Base-by-base conservation (phyloP, 2,329 filamentous ascomycete genomes). In the Raffaelea arxii region DNA sequence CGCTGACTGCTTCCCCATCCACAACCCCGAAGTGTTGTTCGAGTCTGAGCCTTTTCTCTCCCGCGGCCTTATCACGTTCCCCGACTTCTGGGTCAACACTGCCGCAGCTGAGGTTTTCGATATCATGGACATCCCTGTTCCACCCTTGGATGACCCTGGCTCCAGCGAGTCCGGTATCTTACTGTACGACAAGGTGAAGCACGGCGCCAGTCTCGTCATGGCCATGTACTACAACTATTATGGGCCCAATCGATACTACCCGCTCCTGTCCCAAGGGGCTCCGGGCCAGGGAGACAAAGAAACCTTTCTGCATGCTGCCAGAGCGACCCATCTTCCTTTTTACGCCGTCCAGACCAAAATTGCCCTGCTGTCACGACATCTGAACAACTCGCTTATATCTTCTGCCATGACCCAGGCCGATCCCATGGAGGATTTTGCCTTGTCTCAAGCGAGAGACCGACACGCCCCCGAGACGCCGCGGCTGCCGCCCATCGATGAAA, bases 221-320 rank as follows among this genome's bases (percentile, higher is more conserved):
- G 65, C 68, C 22, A 62, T 68, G 0, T 77, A 76, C 57, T 77
- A 77, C 62, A 77, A 76, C 60, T 70, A 70, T 56, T 71, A 72
- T 57, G 74, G 74, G 1, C 71, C 73, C 1, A 56, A 61, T 16
- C 65, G 67, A 55, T 78, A 71, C 59, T 77, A 75, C 53, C 65
- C 65, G 0, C 55, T 76, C 4, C 58, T 70, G 24, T 68, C 62
- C 22, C 70, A 72, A 55, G 64, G 63, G 27, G 62, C 61, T 1
- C 56, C 58, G 10, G 68, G 67, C 22, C 59, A 69, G 48, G 69
- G 69, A 22, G 70, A 73, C 57, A 72, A 71, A 54, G 70, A 74
- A 50, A 74, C 69, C 0, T 72, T 72, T 47, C 51, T 67, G 10
- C 65, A 64, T 43, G 69, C 67, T 1, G 69, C 69, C 6, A 53